Percentiles rank a stretch among this genome's conserved stretches.
phyloP scores from a whole-genome alignment of 495 filamentous ascomycete species.

The Talaromyces adpressus region DNA sequence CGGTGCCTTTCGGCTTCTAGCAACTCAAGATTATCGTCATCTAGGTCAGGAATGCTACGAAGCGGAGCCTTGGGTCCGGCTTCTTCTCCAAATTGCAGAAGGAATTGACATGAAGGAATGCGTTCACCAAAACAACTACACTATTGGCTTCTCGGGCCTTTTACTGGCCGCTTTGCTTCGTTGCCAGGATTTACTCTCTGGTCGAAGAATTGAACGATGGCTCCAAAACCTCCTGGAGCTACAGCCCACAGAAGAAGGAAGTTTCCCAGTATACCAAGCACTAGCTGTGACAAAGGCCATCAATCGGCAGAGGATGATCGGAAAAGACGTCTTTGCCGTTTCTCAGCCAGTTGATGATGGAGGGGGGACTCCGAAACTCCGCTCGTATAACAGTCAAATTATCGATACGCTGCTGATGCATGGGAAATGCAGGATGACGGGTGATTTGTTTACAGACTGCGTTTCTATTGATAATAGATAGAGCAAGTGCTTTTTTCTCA shows the following conservation, averaged over 20 bases:
- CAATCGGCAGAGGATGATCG: slow-evolving; percentile 15
- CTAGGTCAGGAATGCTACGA: slow-evolving; percentile 7
- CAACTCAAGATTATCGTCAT: not conserved
- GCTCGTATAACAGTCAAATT: slow-evolving; percentile 23
- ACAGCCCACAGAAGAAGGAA: slow-evolving; percentile 21
- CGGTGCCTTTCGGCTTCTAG: slow-evolving; percentile 7
- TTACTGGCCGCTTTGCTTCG: slow-evolving; percentile 18
- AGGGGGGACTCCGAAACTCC: slow-evolving; percentile 21
- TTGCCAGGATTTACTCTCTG: slow-evolving; percentile 15
- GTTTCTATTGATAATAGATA: not conserved
- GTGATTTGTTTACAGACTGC: not conserved
- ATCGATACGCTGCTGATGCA: slow-evolving; percentile 19
- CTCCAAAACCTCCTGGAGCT: slow-evolving; percentile 11
- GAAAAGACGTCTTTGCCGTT: slow-evolving; percentile 16
- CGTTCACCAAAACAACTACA: slow-evolving; percentile 18
- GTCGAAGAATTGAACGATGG: slow-evolving; percentile 18
- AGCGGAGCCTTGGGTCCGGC: slow-evolving; percentile 14
- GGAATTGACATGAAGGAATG: slow-evolving; percentile 15
- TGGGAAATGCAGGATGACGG: slow-evolving; percentile 11
- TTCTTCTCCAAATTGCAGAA: slow-evolving; percentile 17
- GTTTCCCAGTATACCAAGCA: slow-evolving; percentile 23
- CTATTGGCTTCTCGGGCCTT: slow-evolving; percentile 25
- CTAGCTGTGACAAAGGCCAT: slow-evolving; percentile 16
- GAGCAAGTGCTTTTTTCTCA: not conserved
- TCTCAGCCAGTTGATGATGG: slow-evolving; percentile 20